Evolutionary conservation across 352 stramenopile genomes (phyloP), one percentile per base, ranked within the genome.

Genomic region (Pythium biforme): DNA sequence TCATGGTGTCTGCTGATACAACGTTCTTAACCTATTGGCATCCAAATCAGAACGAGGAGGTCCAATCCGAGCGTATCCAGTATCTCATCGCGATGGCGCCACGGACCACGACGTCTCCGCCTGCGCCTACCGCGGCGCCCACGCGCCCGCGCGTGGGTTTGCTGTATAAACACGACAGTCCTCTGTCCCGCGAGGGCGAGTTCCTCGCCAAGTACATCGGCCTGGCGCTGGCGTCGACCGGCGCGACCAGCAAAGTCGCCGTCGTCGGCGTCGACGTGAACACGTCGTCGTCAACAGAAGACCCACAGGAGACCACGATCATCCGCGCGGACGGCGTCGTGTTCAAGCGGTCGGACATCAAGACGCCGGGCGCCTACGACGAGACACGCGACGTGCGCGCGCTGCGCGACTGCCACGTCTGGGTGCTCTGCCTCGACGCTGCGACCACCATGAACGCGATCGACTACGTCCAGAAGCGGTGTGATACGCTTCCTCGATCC

Each of bases 151-250:
- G 68, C 48, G 75, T 90, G 20, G 81, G 65, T 20, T 59, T 92
- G 31, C 56, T 92, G 50, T 89, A 87, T 71, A 81, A 81, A 51
- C 67, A 66, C 27, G 60, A 29, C 20, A 89, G 81, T 62, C 55
- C 45, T 10, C 37, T 72, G 20, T 87, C 77, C 26, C 66, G 68
- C n/a, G 83, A 92, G 65, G 70, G 80, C 23, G 72, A 79, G 68
- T 72, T 80, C 27, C 64, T 89, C 20, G 83, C 83, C 48, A 76
- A 73, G 55, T 92, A 89, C 58, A 41, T 90, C 40, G 79, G 76
- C 9, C 61, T 92, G 10, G 85, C 75, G 45, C 22, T 88, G 50
- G 76, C 74, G 7, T 67, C 70, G 14, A 86, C 77, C 17, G 77
- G 81, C 10, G 66, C 72, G 12, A 47, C 59, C 17, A 87, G 74